Conservation (phyloP, 371 early-diverging fungal genomes). For the Mortierella polycephala region DNA sequence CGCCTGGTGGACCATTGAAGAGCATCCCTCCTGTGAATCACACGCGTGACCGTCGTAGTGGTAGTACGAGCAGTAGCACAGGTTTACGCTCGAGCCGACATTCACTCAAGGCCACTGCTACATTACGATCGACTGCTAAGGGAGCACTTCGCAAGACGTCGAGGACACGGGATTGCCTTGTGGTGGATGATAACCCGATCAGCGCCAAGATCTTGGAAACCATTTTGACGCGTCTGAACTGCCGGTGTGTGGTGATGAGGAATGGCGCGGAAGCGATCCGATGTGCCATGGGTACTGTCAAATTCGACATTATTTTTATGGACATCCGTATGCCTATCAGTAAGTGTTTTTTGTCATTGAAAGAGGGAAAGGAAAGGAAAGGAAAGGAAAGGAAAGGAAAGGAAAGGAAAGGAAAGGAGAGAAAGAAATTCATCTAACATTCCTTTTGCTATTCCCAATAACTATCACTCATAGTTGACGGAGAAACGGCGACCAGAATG, state of each 20-base stretch:
- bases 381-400: background rate
- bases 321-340: slow-evolving; percentile 93
- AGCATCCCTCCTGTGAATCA: slow-evolving; percentile 26
- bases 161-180: slow-evolving; percentile 64
- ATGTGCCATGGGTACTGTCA: slow-evolving; percentile 86
- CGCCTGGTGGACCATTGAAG: slow-evolving; percentile 31
- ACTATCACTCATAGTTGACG: slow-evolving; percentile 72
- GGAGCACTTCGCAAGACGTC: slow-evolving; percentile 38
- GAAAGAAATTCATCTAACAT: background rate
- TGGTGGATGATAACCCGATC: slow-evolving; percentile 94
- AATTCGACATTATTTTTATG: slow-evolving; percentile 93
- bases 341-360: slow-evolving; percentile 56
- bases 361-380: background rate
- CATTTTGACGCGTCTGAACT: slow-evolving; percentile 76
- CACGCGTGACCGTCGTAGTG: slow-evolving; percentile 48
- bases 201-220: slow-evolving; percentile 89
- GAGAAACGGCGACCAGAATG: slow-evolving; percentile 92
- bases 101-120: slow-evolving; percentile 51
- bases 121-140: slow-evolving; percentile 51
- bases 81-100: slow-evolving; percentile 49
- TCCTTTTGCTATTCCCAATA: slow-evolving; percentile 5
- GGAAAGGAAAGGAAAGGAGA: background rate
- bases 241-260: slow-evolving; percentile 82
- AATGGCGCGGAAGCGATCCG: slow-evolving; percentile 94
- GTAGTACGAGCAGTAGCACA: slow-evolving; percentile 37